Conservation (phyloP, 139 green algal species). For the Chlorokybus atmophyticus region DNA sequence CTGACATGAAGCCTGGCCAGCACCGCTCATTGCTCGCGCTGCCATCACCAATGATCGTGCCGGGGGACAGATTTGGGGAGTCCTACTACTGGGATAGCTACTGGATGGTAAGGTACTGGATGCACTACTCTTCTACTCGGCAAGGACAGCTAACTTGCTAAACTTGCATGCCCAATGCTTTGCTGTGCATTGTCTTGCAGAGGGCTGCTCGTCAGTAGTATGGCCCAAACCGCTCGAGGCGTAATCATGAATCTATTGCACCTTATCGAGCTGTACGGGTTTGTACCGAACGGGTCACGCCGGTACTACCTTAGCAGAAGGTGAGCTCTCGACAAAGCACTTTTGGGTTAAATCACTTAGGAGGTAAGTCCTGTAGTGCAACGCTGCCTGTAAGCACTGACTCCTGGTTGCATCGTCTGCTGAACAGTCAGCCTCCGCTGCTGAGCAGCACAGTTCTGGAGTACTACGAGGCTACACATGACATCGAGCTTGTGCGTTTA, state of each 20-base stretch:
- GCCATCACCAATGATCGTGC: conserved; percentile 54
- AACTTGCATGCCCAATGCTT: too few relatives aligned
- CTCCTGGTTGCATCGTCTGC: too few relatives aligned
- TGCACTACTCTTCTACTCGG: too few relatives aligned
- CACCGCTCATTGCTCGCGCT: conserved; percentile 70
- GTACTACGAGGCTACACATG: conserved; percentile 27
- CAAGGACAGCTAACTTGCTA: too few relatives aligned
- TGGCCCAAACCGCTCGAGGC: conserved; percentile 41
- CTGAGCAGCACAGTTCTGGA: conserved; percentile 26
- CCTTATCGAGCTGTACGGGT: conserved; percentile 46
- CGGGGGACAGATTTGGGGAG: conserved; percentile 67
- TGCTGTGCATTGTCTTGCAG: too few relatives aligned
- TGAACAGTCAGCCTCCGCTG: conserved; percentile 21
- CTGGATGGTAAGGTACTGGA: conserved; percentile 55
- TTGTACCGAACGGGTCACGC: conserved; percentile 76
- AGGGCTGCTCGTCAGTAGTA: too few relatives aligned
- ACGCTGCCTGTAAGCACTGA: too few relatives aligned
- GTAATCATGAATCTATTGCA: conserved; percentile 60
- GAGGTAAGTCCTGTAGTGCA: too few relatives aligned
- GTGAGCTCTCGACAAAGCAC: too few relatives aligned
- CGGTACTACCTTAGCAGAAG: conserved; percentile 86
- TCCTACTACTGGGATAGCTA: conserved; percentile 82
- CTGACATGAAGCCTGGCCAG: too few relatives aligned
- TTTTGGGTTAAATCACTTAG: too few relatives aligned
- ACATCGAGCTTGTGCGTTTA: conserved; percentile 28